Base-by-base conservation (phyloP, 768 basidiomycete genomes). In the Infundibulicybe gibba region DNA sequence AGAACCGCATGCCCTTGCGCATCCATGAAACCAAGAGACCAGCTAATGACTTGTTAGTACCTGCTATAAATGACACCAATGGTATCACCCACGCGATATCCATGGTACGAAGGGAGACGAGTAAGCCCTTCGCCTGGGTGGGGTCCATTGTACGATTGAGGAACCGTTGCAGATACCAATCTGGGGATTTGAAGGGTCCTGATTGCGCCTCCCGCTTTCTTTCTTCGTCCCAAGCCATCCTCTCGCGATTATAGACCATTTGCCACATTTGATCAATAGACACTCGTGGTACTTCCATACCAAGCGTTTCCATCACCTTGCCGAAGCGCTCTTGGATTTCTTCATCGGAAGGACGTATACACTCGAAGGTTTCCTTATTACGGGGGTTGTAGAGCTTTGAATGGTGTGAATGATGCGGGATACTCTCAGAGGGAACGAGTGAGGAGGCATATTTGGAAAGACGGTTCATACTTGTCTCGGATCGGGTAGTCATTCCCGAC, bases 151-250 rank as follows among this genome's bases (percentile, higher is more conserved):
- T 87, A 49, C 82, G 81, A 59, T 94, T 88, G 59, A 97, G 72
- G 61, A 97, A 91, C 65, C 86, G 91, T 64, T 85, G 81, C 53
- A 98, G 81, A 61, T 93, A 97, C 87, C 88, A 97, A 62, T 97
- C 89, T 1, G 94, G 93, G 8, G 87, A 81, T 51, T 87, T 85
- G 45, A 82, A 79, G 16, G 79, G 65, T 59, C 70, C 78, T 16
- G 73, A 65, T 55, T 83, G 80, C 47, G 82, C 80, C 51, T 83
- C 79, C 54, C 81, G 75, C 51, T 71, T 76, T 57, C 77, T 81
- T 55, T 85, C 83, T 40, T 85, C 82, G 54, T 79, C 81, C 85
- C 87, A 92, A 37, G 87, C 77, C 44, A 86, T 74, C 45, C 87
- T 85, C 55, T 89, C 87, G 54, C 90, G 86, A 48, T 81, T 89